A percentile compares a stretch with the other conserved stretches of the same genome.
Evolutionary conservation across 2,329 filamentous ascomycete genomes (phyloP).

Genomic region (Cercospora sp.): DNA sequence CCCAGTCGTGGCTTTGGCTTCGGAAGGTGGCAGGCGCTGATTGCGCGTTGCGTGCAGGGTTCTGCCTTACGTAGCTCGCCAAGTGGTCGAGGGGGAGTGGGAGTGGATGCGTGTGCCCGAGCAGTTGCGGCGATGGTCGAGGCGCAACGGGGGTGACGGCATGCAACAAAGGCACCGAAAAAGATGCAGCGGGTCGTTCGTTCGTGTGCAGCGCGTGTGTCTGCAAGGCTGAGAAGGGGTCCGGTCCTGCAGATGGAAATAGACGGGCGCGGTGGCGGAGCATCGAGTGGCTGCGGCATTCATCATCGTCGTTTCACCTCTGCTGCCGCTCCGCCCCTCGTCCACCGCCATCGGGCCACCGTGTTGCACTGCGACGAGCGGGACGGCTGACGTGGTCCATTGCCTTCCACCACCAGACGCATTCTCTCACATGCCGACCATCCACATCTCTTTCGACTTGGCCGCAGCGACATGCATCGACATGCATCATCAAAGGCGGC

Average conservation of each 20-base stretch:
- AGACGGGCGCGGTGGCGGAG: not conserved
- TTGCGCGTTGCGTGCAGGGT: constrained; percentile 4
- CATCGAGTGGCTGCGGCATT: not conserved
- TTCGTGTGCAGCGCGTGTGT: not conserved
- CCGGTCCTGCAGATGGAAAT: not conserved
- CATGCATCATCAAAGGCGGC: not conserved
- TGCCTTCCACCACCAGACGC: not conserved
- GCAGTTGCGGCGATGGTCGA: not conserved
- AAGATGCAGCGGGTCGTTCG: not conserved
- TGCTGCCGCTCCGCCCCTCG: not conserved
- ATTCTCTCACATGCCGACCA: not conserved
- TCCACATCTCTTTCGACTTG: not conserved
- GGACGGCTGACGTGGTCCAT: not conserved
- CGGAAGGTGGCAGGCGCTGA: constrained; percentile 1
- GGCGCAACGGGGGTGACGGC: not conserved
- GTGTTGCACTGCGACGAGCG: not conserved
- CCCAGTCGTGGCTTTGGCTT: not conserved
- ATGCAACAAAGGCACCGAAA: not conserved
- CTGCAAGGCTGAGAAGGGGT: not conserved
- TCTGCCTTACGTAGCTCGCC: not conserved
- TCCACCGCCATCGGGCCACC: not conserved
- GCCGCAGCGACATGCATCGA: not conserved
- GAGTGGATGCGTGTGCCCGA: not conserved
- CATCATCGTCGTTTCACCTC: not conserved
- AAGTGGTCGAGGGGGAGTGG: not conserved